Percentiles rank a stretch among this genome's conserved stretches.
phyloP scores from a whole-genome alignment of 1,139 yeast species.

The Ogataea hybrid region DNA sequence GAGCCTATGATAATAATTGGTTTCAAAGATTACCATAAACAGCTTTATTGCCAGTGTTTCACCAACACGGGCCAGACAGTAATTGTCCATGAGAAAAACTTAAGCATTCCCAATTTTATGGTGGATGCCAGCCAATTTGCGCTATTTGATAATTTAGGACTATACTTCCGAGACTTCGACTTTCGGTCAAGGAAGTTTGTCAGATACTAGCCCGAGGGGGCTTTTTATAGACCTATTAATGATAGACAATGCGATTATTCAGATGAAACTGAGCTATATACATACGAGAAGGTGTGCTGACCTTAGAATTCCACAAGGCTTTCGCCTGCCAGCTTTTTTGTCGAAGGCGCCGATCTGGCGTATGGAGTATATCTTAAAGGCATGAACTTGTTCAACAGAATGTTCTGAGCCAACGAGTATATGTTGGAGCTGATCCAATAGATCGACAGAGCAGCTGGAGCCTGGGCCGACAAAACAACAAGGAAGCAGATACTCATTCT shows the following conservation, averaged over 20 bases:
- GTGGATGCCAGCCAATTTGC: background rate
- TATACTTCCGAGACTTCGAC: background rate
- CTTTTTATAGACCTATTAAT: too few relatives aligned
- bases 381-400: conserved; percentile 62
- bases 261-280: background rate
- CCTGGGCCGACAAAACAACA: conserved; percentile 83
- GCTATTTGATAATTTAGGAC: conserved; percentile 1
- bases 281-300: too few relatives aligned
- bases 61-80: background rate
- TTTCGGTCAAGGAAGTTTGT: background rate
- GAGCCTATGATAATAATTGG: background rate
- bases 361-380: conserved; percentile 59
- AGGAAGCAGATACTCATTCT: conserved; percentile 74
- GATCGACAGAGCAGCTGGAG: conserved; percentile 74
- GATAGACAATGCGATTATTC: background rate
- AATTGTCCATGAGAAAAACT: background rate
- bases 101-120: background rate
- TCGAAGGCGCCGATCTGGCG: conserved; percentile 20
- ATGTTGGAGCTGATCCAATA: conserved; percentile 88
- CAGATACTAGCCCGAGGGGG: background rate
- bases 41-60: background rate
- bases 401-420: conserved; percentile 72
- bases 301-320: background rate
- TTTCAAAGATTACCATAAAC: background rate
- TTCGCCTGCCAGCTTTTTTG: conserved; percentile 2